Evolutionary conservation across 257 asterid species (phyloP).

Genomic region (Rhazya stricta): DNA sequence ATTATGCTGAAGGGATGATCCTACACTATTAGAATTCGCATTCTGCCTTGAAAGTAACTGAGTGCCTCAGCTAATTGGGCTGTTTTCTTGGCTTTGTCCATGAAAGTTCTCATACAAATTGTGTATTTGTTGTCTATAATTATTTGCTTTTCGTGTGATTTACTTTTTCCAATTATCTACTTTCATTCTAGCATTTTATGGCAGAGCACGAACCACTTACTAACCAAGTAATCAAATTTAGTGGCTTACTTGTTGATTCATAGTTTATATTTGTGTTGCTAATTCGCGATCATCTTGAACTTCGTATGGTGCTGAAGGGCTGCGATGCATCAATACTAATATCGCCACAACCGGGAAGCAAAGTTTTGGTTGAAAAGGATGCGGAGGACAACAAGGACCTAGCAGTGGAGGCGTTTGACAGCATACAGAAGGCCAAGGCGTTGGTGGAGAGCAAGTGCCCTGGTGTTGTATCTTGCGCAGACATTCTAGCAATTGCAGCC

Average conservation of each 20-base stretch:
- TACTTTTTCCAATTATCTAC: not conserved
- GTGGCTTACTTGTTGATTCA: not conserved
- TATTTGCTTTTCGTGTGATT: not conserved
- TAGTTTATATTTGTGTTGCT: not conserved
- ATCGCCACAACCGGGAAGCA: conserved; percentile 55
- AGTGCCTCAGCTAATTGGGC: not conserved
- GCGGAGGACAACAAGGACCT: conserved; percentile 83
- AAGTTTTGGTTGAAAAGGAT: conserved; percentile 65
- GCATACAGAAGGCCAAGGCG: conserved; percentile 57
- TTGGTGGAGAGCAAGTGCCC: conserved; percentile 88
- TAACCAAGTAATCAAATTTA: not conserved
- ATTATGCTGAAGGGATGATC: not conserved
- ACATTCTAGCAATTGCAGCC: conserved; percentile 86
- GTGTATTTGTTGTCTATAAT: not conserved
- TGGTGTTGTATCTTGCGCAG: conserved; percentile 88
- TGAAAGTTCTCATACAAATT: not conserved
- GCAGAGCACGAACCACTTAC: not conserved
- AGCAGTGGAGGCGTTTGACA: conserved; percentile 69
- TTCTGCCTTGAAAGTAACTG: not conserved
- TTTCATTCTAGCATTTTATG: not conserved
- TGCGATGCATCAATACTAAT: conserved; percentile 81
- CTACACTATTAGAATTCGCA: not conserved
- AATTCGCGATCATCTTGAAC: not conserved
- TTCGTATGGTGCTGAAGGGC: conserved; percentile 42
- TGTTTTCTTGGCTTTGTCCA: not conserved